Base-by-base conservation (phyloP, 345 rosid genomes). In the Bruguiera gymnorhiza region DNA sequence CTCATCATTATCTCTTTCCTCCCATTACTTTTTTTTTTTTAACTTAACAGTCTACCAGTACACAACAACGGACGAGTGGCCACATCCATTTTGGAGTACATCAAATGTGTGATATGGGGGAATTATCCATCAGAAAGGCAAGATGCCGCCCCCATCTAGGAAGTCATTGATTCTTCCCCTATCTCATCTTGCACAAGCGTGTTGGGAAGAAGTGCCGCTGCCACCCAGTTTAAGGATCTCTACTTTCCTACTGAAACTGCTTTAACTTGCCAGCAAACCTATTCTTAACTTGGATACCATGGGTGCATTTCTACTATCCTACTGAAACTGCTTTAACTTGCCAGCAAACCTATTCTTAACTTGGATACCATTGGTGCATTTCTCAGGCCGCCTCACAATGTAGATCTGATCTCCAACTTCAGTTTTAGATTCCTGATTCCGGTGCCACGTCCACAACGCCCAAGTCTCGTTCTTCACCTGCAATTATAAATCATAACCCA, bases 371-470 rank as follows among this genome's bases (percentile, higher is more conserved):
- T 24, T 61, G 37, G 51, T 5, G 81, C 96, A 92, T 56, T 57
- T 79, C 37, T 84, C 85, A 62, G 97, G 96, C 77, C 88, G 82
- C 81, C 97, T 81, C 6, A 95, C 97, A 23, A 92, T 85, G 83
- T 88, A 89, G 43, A 95, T 83, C 72, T 81, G 86, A 78, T 92
- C 97, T 15, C 90, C 99, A 8, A 84, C 79, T 32, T 67, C 26
- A 71, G 77, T 78, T 18, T 39, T 71, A 15, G 80, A 72, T 71
- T 94, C 97, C 81, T 92, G 97, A 56, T 94, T 94, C 36, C 98
- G 75, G 36, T 88, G 83, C 98, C 98, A 93, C 6, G 88, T 86
- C 98, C 97, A 91, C 63, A 88, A 52, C 18, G 96, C 97, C 83
- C 87, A 86, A 1, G 95, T 89, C 67, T 87, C 96, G 59, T 94